Conservation (phyloP, 2,329 filamentous ascomycete genomes). For the Thermoascus crustaceus region DNA sequence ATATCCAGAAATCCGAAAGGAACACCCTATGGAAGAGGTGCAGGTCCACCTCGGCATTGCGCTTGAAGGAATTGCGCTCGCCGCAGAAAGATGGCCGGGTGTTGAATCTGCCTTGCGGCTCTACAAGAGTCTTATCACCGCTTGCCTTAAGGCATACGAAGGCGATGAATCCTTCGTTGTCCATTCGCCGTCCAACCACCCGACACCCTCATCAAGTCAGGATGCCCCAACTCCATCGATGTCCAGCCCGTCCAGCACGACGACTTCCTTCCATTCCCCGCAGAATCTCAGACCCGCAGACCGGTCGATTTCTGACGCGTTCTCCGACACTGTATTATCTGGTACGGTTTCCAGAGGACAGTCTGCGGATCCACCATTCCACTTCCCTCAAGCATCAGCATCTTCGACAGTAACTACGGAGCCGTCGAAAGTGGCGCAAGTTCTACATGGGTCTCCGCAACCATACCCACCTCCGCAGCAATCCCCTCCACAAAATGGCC, state of each 20-base stretch:
- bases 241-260: slow-evolving; percentile 34
- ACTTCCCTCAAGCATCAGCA: slow-evolving; percentile 17
- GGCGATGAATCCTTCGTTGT: slow-evolving; percentile 46
- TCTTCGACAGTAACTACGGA: slow-evolving; percentile 13
- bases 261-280: slow-evolving; percentile 26
- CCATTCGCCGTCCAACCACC: slow-evolving; percentile 39
- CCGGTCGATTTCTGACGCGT: slow-evolving; percentile 13
- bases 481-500: slow-evolving; percentile 7
- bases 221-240: slow-evolving; percentile 31
- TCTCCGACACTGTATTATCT: slow-evolving; percentile 20
- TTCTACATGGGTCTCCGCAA: slow-evolving; percentile 11
- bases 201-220: slow-evolving; percentile 33
- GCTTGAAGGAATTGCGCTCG: slow-evolving; percentile 69
- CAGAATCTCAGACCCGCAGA: slow-evolving; percentile 23
- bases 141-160: slow-evolving; percentile 83
- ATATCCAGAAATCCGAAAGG: slow-evolving; percentile 70
- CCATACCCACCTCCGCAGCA: slow-evolving; percentile 8
- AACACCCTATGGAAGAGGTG: slow-evolving; percentile 66
- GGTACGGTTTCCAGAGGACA: slow-evolving; percentile 27
- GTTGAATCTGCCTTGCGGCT: slow-evolving; percentile 75
- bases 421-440: slow-evolving; percentile 13
- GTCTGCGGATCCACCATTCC: slow-evolving; percentile 23
- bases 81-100: slow-evolving; percentile 85
- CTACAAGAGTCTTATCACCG: slow-evolving; percentile 75
- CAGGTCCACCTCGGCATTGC: slow-evolving; percentile 66